Evolutionary conservation across 805 yeast species (phyloP).

Genomic region (Kurtzmaniella cleridarum): DNA sequence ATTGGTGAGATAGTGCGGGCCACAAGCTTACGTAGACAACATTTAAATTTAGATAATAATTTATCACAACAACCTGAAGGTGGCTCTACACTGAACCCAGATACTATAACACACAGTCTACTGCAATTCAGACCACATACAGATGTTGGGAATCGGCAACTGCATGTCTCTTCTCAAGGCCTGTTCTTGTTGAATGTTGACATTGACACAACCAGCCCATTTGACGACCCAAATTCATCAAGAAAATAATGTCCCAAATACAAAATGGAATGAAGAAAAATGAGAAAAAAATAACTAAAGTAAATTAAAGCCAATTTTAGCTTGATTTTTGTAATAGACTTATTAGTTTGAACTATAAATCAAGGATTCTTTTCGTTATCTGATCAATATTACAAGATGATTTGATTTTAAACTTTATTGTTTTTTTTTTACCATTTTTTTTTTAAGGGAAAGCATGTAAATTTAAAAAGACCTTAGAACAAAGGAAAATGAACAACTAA

Average conservation of each 20-base stretch:
- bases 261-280: too few relatives aligned
- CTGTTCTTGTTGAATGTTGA: constrained; percentile 30
- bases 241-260: too few relatives aligned
- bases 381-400: too few relatives aligned
- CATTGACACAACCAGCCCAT: constrained; percentile 22
- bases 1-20: constrained; percentile 41
- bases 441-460: neutral
- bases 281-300: too few relatives aligned
- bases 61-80: constrained; percentile 3
- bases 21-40: constrained; percentile 22
- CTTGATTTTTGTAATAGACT: too few relatives aligned
- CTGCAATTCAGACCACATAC: constrained; percentile 5
- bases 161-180: constrained; percentile 11
- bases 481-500: neutral
- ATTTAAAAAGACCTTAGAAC: neutral
- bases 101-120: constrained; percentile 3
- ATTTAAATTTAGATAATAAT: too few relatives aligned
- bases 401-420: too few relatives aligned
- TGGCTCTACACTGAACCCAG: neutral
- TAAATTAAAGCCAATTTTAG: too few relatives aligned
- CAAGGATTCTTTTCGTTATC: too few relatives aligned
- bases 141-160: neutral
- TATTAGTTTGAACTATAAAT: too few relatives aligned
- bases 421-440: too few relatives aligned
- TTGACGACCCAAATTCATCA: constrained; percentile 17